These are phyloP conservation scores for Medicago ruthenica DNA, from an alignment of 306 rosid species.

Conservation along the genomic window DNA sequence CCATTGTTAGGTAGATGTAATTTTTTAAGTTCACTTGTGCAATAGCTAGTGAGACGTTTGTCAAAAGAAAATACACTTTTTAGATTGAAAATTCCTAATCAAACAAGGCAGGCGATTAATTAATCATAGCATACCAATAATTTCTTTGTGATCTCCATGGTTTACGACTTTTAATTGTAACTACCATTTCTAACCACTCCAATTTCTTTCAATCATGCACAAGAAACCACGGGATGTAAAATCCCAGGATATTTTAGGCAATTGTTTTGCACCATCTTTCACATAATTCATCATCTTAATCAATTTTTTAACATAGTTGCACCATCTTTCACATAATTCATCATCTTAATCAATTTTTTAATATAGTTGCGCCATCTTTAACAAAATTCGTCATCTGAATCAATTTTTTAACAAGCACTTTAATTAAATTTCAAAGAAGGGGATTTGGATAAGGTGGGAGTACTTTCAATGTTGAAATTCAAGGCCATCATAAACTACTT, in stretches of 20 bases:
- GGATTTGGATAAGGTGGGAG: slow-evolving; percentile 46
- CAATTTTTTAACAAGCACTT: slow-evolving; percentile 37
- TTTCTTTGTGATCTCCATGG: slow-evolving; percentile 40
- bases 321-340: slow-evolving; percentile 34
- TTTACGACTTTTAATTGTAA: slow-evolving; percentile 44
- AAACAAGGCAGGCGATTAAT: slow-evolving; percentile 35
- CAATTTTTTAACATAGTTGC: slow-evolving; percentile 38
- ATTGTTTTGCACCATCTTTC: slow-evolving; percentile 37
- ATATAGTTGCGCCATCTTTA: slow-evolving; percentile 35
- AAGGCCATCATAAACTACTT: slow-evolving; percentile 22
- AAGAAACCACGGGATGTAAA: slow-evolving; percentile 37
- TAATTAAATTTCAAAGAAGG: slow-evolving; percentile 13
- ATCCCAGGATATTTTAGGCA: slow-evolving; percentile 38
- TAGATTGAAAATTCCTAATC: slow-evolving; percentile 37
- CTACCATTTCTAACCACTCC: slow-evolving; percentile 48
- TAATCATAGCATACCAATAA: slow-evolving; percentile 35
- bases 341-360: slow-evolving; percentile 33
- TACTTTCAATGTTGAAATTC: slow-evolving; percentile 44
- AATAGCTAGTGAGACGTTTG: neutral
- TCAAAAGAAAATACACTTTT: slow-evolving; percentile 47
- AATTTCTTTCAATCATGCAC: slow-evolving; percentile 51
- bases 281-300: slow-evolving; percentile 28
- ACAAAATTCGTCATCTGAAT: slow-evolving; percentile 27
- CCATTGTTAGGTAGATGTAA: neutral
- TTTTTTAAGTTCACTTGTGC: slow-evolving; percentile 25